Conservation (phyloP, 176 grass and related monocot species). For the Melocanna baccifera region DNA sequence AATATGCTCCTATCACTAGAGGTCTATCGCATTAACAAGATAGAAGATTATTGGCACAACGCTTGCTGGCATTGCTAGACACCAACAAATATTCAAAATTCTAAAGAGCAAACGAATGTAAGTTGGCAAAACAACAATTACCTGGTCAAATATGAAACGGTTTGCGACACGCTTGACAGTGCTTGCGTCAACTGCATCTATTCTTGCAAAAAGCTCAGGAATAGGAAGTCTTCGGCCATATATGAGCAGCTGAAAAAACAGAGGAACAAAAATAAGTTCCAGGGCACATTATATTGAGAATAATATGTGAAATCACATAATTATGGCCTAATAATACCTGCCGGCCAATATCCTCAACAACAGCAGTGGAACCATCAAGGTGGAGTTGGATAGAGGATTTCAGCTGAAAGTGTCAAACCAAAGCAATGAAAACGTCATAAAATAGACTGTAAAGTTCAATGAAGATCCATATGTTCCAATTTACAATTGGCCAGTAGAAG, state of each 20-base stretch:
- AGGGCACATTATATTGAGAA: not conserved
- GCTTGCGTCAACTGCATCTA: constrained; percentile 96
- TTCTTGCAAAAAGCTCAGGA: constrained; percentile 91
- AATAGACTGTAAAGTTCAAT: constrained; percentile 12
- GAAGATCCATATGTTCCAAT: not conserved
- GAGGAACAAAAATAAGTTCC: constrained; percentile 15
- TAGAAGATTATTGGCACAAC: not conserved
- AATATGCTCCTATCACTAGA: not conserved
- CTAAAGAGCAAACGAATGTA: not conserved
- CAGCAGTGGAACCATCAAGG: constrained; percentile 83
- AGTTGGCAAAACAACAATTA: constrained; percentile 18
- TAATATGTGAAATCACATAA: not conserved
- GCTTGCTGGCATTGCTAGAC: not conserved
- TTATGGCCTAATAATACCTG: constrained; percentile 50
- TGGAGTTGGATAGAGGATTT: constrained; percentile 98
- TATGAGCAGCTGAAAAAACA: constrained; percentile 58
- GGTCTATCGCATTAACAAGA: not conserved
- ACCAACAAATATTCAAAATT: not conserved
- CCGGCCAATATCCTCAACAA: constrained; percentile 94
- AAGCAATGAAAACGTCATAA: constrained; percentile 20
- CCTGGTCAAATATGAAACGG: constrained; percentile 99
- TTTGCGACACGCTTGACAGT: constrained; percentile 92
- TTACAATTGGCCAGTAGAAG: not conserved
- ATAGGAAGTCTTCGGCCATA: constrained; percentile 95
- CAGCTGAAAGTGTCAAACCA: constrained; percentile 59